Evolutionary conservation across 139 green algal species (phyloP), one percentile per base, ranked within the genome.

Genomic region (Micractinium sp.): DNA sequence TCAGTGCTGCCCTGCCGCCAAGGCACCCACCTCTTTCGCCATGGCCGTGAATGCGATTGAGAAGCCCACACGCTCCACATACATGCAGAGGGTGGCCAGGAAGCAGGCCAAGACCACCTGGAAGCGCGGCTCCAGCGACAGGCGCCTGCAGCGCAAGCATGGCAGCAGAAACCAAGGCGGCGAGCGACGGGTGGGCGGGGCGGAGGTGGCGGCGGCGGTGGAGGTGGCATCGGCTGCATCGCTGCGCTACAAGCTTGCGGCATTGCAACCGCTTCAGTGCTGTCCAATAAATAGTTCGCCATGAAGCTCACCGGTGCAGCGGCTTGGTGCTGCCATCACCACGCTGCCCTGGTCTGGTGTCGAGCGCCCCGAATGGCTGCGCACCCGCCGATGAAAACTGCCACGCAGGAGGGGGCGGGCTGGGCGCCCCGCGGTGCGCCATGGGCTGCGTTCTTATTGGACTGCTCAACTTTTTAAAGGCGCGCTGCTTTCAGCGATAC

Each of bases 21-120:
- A 71, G 20, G 76, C 76, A 61, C 76, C 38, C 76, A 92, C 94
- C 61, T 93, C 79, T 63, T 96, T 95, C 0, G 97, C 96, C 90
- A 97, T 94, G 1, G 92, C 90, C 0, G 98, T 99, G 94, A 97
- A 99, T 2, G 96, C 96, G 61, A 99, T 97, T 33, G 95, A 97
- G 93, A 99, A 99, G 41, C 97, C 98, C 3, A 97, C 95, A 4
- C 98, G 95, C 92, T 99, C 98, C 33, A 99, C 94, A 86, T 99
- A 99, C 9, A 93, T 95, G 29, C 91, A 93, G 41, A 98, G 93
- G 0, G 97, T 99, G 56, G 95, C 96, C 20, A 99, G 53, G 88
- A 99, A 99, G 82, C 95, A 98, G 14, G 88, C 85, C 0, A 94
- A 27, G 14, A 98, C 92, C 14, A 98, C 95, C 0, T 88, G 31